A percentile compares a stretch with the other conserved stretches of the same genome.
Conservation (phyloP, 345 rosid species). For the Eucalyptus guilfoylei region DNA sequence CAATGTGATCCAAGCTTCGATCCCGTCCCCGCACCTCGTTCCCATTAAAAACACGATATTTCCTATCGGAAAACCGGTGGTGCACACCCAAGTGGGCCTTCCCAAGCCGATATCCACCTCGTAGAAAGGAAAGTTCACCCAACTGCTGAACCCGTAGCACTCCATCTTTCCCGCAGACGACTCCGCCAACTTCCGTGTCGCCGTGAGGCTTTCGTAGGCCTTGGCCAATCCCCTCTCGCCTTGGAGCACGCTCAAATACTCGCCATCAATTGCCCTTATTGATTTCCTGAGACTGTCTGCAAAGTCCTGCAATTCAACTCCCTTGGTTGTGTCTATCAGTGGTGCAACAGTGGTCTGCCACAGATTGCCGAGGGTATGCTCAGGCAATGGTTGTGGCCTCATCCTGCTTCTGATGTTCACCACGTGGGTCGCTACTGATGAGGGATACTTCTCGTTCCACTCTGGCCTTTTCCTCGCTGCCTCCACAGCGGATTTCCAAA, state of each 20-base stretch:
- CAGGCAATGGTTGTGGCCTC: slow-evolving; percentile 1
- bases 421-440: neutral
- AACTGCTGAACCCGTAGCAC: neutral
- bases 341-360: neutral
- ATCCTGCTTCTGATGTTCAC: slow-evolving; percentile 4
- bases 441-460: neutral
- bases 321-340: neutral
- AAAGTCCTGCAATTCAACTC: neutral
- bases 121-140: neutral
- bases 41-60: neutral
- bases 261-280: neutral
- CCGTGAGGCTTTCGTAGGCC: neutral
- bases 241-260: neutral
- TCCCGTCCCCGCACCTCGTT: neutral
- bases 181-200: neutral
- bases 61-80: neutral
- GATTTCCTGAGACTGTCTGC: neutral
- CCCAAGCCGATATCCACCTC: neutral
- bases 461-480: neutral
- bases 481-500: neutral
- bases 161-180: neutral
- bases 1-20: neutral
- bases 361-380: neutral
- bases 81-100: neutral
- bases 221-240: neutral